Evolutionary conservation across 306 rosid genomes (phyloP), one percentile per base, ranked within the genome.

Genomic region (Prinsepia uniflora): DNA sequence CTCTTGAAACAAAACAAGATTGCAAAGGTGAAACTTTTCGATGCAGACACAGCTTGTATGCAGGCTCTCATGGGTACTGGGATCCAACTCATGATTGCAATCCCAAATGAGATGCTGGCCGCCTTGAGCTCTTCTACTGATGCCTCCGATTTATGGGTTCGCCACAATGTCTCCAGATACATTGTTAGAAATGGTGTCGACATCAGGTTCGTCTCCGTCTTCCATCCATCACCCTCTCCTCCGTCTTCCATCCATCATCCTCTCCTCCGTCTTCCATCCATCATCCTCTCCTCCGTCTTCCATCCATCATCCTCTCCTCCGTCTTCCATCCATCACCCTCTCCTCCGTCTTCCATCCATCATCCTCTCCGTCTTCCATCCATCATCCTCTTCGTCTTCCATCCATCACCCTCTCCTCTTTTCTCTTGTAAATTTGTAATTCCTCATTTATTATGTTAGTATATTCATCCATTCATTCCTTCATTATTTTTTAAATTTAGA

Each of bases 61-160:
- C 77, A 5, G 65, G 85, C 92, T 20, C 84, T 94, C 5, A 83
- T 68, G 84, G 97, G 97, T 8, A 84, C 78, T 81, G 87, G 85
- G 75, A 84, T 94, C 80, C 86, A 94, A 73, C 92, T 89, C 4
- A 87, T 91, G 96, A 79, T 94, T 73, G 99, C 97, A 50, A 79
- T 94, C 56, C 96, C 99, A 8, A 94, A 94, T 74, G 97, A 89
- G 47, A 89, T 91, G 95, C 68, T 94, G 57, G 47, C 91, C 5
- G 7, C 78, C 1, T 52, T 94, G 47, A 73, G 95, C 71, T 84
- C 92, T 8, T 86, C 96, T n/a, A n/a, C 91, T 67, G 49, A 72
- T 5, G 83, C 95, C 55, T 55, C 97, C 60, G 98, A 94, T 83
- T 65, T 69, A 15, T 94, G 97, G 97, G 95, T 94, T 72, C 83